Evolutionary conservation across 306 rosid species (phyloP).

Genomic region (Sophora flavescens): DNA sequence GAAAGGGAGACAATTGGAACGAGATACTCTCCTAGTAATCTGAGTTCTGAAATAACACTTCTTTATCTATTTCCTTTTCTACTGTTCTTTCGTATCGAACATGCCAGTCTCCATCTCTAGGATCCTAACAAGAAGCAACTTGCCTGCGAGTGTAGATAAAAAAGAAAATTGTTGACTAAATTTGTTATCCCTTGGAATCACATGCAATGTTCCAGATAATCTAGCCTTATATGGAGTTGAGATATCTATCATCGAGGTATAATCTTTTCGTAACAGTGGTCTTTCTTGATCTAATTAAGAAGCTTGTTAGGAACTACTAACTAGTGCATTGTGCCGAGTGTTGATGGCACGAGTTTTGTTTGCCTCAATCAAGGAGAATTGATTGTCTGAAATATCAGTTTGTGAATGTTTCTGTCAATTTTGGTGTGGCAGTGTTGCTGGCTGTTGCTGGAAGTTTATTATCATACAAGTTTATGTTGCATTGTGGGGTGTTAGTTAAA

Average conservation of each 20-base stretch:
- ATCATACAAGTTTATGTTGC: slow-evolving; percentile 4
- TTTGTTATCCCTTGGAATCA: neutral
- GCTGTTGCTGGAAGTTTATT: slow-evolving; percentile 32
- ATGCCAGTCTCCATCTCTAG: too few relatives aligned
- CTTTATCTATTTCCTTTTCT: too few relatives aligned
- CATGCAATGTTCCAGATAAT: slow-evolving; percentile 19
- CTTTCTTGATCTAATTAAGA: slow-evolving; percentile 16
- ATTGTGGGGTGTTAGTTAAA: neutral
- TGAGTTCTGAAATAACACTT: too few relatives aligned
- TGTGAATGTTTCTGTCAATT: neutral
- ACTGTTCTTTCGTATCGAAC: too few relatives aligned
- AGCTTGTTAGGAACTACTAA: neutral
- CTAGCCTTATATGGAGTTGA: slow-evolving; percentile 14
- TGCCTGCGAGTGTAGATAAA: neutral
- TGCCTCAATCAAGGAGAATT: neutral
- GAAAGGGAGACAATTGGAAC: too few relatives aligned
- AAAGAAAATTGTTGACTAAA: neutral
- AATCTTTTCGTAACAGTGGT: neutral
- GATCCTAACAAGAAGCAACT: neutral
- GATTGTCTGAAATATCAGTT: neutral
- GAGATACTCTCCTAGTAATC: too few relatives aligned
- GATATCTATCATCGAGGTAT: slow-evolving; percentile 7
- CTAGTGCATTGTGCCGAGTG: neutral
- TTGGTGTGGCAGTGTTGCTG: neutral
- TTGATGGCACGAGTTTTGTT: slow-evolving; percentile 8